Evolutionary conservation across 768 basidiomycete genomes (phyloP).

Genomic region (Psilocybe subaeruginosa): DNA sequence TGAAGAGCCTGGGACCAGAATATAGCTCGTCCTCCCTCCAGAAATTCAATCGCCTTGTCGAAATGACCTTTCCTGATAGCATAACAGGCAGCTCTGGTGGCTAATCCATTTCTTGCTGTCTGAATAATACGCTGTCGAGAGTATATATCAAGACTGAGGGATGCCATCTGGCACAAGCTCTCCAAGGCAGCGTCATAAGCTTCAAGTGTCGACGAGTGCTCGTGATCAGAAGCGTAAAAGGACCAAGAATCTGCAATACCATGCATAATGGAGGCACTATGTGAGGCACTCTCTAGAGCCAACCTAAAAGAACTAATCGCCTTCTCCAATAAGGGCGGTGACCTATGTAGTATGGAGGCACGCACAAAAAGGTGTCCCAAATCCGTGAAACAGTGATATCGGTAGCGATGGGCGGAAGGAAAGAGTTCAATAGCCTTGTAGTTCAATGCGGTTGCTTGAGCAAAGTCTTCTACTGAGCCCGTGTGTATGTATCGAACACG

Average conservation of each 20-base stretch:
- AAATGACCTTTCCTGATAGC: conserved; percentile 6
- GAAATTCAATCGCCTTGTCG: conserved; percentile 15
- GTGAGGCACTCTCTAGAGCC: neutral
- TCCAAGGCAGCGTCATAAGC: conserved; percentile 12
- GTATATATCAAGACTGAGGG: conserved; percentile 10
- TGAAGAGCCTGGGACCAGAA: conserved; percentile 18
- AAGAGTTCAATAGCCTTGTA: no score
- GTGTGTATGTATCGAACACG: no score
- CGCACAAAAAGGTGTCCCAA: no score
- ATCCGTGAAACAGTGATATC: no score
- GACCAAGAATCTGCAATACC: conserved; percentile 9
- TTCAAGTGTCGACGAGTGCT: conserved; percentile 9
- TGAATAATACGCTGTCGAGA: conserved; percentile 8
- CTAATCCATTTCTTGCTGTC: conserved; percentile 5
- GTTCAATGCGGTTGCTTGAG: no score
- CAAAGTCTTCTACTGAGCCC: no score
- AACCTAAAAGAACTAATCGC: no score
- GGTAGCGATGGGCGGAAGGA: no score
- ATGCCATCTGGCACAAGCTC: conserved; percentile 6
- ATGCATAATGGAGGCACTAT: neutral
- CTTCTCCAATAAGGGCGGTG: no score
- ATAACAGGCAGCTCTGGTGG: conserved; percentile 10
- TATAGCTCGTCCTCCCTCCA: conserved; percentile 14
- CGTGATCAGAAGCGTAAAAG: conserved; percentile 5
- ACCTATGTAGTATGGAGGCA: no score